These are phyloP conservation scores for Quercus rubra DNA, from an alignment of 306 rosid species.

Conservation along the genomic window DNA sequence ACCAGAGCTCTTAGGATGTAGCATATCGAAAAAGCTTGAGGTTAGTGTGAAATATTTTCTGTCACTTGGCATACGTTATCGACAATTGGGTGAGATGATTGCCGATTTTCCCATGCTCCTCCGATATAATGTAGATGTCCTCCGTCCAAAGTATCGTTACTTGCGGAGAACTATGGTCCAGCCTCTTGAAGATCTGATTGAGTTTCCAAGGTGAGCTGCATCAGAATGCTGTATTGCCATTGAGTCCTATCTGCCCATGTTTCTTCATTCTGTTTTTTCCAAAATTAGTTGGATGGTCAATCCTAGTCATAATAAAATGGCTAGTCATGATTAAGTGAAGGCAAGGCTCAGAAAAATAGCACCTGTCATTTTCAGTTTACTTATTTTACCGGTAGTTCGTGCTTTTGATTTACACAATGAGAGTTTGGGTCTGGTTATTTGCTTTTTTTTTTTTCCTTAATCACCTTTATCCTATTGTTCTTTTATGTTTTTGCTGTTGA, in stretches of 20 bases:
- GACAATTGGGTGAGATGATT: slow-evolving; percentile 75
- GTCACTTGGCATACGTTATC: slow-evolving; percentile 70
- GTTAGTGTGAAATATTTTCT: slow-evolving; percentile 66
- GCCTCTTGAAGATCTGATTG: slow-evolving; percentile 70
- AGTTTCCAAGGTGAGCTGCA: slow-evolving; percentile 75
- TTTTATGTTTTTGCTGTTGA: not conserved
- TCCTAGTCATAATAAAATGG: not conserved
- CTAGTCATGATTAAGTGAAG: not conserved
- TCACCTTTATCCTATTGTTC: not conserved
- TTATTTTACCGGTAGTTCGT: not conserved
- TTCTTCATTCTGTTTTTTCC: not conserved
- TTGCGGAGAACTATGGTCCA: slow-evolving; percentile 84
- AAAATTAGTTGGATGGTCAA: not conserved
- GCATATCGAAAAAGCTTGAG: slow-evolving; percentile 77
- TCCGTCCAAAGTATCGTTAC: slow-evolving; percentile 78
- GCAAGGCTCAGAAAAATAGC: not conserved
- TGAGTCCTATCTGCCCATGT: not conserved
- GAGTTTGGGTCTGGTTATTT: not conserved
- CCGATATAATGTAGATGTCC: slow-evolving; percentile 65
- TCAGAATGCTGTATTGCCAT: slow-evolving; percentile 11
- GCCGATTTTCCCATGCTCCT: slow-evolving; percentile 91
- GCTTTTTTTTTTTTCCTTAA: not conserved
- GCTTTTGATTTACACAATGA: not conserved
- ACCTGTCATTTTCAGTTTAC: not conserved
- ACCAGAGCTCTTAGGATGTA: slow-evolving; percentile 90